Percentiles rank a stretch among this genome's conserved stretches.
Conservation (phyloP, 2,329 filamentous ascomycete genomes). For the Cladosporium oxysporum region DNA sequence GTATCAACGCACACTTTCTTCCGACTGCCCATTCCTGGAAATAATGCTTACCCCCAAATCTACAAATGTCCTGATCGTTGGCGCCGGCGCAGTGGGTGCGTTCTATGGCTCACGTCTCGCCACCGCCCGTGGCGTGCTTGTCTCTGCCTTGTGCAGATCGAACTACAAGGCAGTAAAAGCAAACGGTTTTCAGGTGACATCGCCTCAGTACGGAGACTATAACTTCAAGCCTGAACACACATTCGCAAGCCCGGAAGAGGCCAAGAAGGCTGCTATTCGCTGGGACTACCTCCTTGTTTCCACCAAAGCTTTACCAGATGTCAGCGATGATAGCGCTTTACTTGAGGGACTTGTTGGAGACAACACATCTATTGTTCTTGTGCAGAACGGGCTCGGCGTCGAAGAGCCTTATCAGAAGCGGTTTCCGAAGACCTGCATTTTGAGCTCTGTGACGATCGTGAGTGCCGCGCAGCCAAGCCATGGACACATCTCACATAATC, state of each 20-base stretch:
- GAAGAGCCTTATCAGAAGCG: slow-evolving; percentile 65
- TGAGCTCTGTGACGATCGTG: slow-evolving; percentile 69
- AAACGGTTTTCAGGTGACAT: slow-evolving; percentile 64
- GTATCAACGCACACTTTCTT: background rate
- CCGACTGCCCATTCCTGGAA: background rate
- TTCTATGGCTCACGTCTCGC: slow-evolving; percentile 72
- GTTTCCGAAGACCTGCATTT: slow-evolving; percentile 61
- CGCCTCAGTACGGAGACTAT: slow-evolving; percentile 68
- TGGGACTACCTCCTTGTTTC: slow-evolving; percentile 71
- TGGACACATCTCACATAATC: slow-evolving; percentile 67
- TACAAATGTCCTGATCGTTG: slow-evolving; percentile 66
- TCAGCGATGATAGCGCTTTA: slow-evolving; percentile 61
- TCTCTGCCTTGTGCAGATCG: slow-evolving; percentile 72
- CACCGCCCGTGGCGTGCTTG: slow-evolving; percentile 51
- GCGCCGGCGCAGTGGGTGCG: slow-evolving; percentile 70
- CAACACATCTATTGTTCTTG: slow-evolving; percentile 62
- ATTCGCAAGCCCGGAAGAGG: slow-evolving; percentile 63
- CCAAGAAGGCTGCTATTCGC: slow-evolving; percentile 45
- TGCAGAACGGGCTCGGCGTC: slow-evolving; percentile 72
- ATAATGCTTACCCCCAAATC: slow-evolving; percentile 36
- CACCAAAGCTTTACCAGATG: slow-evolving; percentile 70
- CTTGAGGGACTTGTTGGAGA: slow-evolving; percentile 61
- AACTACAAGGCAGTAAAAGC: slow-evolving; percentile 67
- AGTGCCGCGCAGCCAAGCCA: slow-evolving; percentile 66
- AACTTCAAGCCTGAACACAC: slow-evolving; percentile 62